Evolutionary conservation across 2,329 filamentous ascomycete species (phyloP), one percentile per base, ranked within the genome.

Genomic region (Bipolaris bicolor): DNA sequence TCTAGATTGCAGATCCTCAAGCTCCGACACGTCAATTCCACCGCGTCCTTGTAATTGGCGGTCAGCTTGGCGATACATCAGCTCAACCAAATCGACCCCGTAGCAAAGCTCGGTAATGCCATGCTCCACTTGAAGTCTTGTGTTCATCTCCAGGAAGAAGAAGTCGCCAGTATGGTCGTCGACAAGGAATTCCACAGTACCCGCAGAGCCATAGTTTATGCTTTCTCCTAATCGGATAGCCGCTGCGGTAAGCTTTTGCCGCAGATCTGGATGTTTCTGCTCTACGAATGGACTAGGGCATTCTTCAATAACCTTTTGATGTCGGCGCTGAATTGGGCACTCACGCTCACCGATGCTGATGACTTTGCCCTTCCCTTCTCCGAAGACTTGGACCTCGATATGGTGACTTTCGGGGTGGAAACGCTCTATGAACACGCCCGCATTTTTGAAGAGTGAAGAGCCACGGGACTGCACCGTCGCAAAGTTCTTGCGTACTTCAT

Each of bases 291-390:
- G 91, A 15, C 90, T 91, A 0, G 92, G 92, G 3, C 90, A 92
- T 76, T 97, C 92, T 74, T 97, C 92, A 20, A 97, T 84, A 40
- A 96, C 90, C 79, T 97, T 97, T 74, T 97, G 92, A 72, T 97
- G 92, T 40, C 92, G 81, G 61, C 92, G 81, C 77, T 97, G 92
- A 11, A 97, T 84, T 50, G 90, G 94, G 77, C 92, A 97, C 74
- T 97, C 92, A 54, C 92, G 83, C 78, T 97, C 92, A 18, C 92
- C 91, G 29, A 96, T 85, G 15, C 90, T 88, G 7, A 96, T 88
- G 15, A 88, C 91, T 71, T 90, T 86, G 1, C 91, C 91, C 65
- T 87, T 83, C 50, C 87, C 87, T 71, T 97, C 92, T 41, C 92
- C 92, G 75, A 97, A 95, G 15, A 97, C 86, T 73, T 97, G 92